Evolutionary conservation across 495 filamentous ascomycete genomes (phyloP).

Genomic region (Hypoxylon rickii): DNA sequence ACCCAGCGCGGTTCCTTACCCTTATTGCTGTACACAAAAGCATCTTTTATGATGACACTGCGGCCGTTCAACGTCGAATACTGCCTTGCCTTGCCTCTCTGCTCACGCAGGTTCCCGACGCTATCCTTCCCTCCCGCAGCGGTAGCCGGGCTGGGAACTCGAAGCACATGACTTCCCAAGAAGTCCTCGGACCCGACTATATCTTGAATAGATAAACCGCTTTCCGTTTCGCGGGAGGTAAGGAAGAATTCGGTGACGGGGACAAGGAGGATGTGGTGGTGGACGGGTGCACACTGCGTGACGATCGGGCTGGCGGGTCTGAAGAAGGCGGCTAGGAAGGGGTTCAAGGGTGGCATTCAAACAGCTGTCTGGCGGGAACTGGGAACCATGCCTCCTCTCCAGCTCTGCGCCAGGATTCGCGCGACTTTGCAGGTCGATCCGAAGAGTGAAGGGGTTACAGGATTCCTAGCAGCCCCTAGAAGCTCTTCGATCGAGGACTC

Average conservation of each 20-base stretch:
- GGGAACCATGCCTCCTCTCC: slow-evolving; percentile 28
- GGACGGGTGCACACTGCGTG: slow-evolving; percentile 87
- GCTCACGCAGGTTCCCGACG: slow-evolving; percentile 77
- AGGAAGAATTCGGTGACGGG: slow-evolving; percentile 90
- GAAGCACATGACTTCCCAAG: slow-evolving; percentile 93
- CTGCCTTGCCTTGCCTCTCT: slow-evolving; percentile 88
- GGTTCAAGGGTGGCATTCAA: slow-evolving; percentile 99
- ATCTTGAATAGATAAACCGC: slow-evolving; percentile 75
- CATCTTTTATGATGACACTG: slow-evolving; percentile 93
- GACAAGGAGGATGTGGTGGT: slow-evolving; percentile 93
- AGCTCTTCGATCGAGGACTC: too few relatives aligned
- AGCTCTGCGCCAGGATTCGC: slow-evolving; percentile 26
- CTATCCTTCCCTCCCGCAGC: slow-evolving; percentile 69
- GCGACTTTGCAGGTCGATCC: not conserved
- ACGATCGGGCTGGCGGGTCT: slow-evolving; percentile 78
- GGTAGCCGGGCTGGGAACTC: slow-evolving; percentile 66
- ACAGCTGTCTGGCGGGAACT: slow-evolving; percentile 22
- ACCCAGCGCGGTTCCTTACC: slow-evolving; percentile 54
- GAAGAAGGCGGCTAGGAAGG: slow-evolving; percentile 97
- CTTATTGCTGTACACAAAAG: slow-evolving; percentile 93
- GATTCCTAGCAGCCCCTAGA: too few relatives aligned
- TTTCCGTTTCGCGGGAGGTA: slow-evolving; percentile 86
- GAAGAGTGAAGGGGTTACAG: not conserved
- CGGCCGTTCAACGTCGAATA: slow-evolving; percentile 90
- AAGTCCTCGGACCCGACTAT: slow-evolving; percentile 90